Evolutionary conservation across 2,329 filamentous ascomycete species (phyloP), one percentile per base, ranked within the genome.

Genomic region (Calonectria ilicicola): DNA sequence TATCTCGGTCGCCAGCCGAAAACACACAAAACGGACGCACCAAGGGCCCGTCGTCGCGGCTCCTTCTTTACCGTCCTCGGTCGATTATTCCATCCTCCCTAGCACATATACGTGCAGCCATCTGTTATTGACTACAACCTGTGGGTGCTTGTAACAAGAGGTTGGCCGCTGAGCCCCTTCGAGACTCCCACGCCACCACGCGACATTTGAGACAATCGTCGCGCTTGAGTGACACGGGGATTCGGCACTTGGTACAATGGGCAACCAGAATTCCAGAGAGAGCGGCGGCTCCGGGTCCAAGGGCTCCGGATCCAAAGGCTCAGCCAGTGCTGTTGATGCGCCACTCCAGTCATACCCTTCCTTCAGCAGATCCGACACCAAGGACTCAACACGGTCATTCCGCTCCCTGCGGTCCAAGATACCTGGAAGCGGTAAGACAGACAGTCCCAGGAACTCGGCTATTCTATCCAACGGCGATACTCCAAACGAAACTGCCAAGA

Each of bases 311-410:
- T 84, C 87, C 79, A 93, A 91, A 84, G 85, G 86, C 77, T 87
- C 86, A 47, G 86, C 83, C 49, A 82, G 84, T 72, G 85, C 86
- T 72, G 81, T 83, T 72, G 88, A 90, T 73, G 81, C 78, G 27
- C 68, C 77, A 53, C 87, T 98, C 72, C 93, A 95, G 83, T 94
- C 95, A 35, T 98, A 97, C 84, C 96, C 96, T 32, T 98, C 96
- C 32, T 96, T 98, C 83, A 94, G 93, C 85, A 93, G 94, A 82
- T 95, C 95, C 69, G 96, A 98, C 82, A 98, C 96, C 32, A 96
- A 96, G 83, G 96, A 98, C 77, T 98, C 95, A 8, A 91, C 93
- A 38, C 93, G 95, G 76, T 98, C 96, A 5, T 92, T 98, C 83
- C 92, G 94, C 77, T 93, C 92, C 46, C 90, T 98, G 77, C 91